phyloP scores from a whole-genome alignment of 1,139 yeast genomes.

The Blastobotrys serpentis region DNA sequence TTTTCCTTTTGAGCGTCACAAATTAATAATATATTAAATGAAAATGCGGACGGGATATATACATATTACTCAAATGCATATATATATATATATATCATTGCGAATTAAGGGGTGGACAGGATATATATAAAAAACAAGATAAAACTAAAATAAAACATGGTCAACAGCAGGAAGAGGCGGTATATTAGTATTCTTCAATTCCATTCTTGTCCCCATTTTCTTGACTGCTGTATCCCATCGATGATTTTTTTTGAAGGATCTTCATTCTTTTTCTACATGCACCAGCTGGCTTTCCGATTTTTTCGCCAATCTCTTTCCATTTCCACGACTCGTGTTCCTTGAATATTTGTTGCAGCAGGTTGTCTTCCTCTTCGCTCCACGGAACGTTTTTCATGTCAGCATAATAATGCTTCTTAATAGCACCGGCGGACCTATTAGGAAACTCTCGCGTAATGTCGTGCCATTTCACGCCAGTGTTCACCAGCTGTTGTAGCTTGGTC shows the following conservation, averaged over 20 bases:
- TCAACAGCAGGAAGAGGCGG: not conserved
- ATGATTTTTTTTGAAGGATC: conserved; percentile 23
- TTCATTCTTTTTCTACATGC: conserved; percentile 33
- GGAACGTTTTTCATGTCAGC: conserved; percentile 37
- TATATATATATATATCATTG: too few species aligned
- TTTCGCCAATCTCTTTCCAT: conserved; percentile 35
- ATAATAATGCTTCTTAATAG: conserved; percentile 36
- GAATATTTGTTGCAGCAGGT: conserved; percentile 27
- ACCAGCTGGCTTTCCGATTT: conserved; percentile 33
- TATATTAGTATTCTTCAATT: conserved; percentile 7
- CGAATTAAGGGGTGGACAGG: too few species aligned
- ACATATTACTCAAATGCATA: too few species aligned
- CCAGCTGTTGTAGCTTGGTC: conserved; percentile 30
- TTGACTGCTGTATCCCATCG: conserved; percentile 2
- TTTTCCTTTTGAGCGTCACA: too few species aligned
- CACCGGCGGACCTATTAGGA: conserved; percentile 37
- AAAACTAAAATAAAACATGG: not conserved
- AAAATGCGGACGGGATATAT: too few species aligned
- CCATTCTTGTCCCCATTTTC: not conserved
- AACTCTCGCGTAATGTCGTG: conserved; percentile 32
- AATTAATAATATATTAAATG: too few species aligned
- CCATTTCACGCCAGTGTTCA: conserved; percentile 36
- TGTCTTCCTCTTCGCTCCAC: conserved; percentile 34
- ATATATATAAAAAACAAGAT: not conserved
- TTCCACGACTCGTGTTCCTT: conserved; percentile 33